Base-by-base conservation (phyloP, 805 yeast species). In the Candida silvicultrix region DNA sequence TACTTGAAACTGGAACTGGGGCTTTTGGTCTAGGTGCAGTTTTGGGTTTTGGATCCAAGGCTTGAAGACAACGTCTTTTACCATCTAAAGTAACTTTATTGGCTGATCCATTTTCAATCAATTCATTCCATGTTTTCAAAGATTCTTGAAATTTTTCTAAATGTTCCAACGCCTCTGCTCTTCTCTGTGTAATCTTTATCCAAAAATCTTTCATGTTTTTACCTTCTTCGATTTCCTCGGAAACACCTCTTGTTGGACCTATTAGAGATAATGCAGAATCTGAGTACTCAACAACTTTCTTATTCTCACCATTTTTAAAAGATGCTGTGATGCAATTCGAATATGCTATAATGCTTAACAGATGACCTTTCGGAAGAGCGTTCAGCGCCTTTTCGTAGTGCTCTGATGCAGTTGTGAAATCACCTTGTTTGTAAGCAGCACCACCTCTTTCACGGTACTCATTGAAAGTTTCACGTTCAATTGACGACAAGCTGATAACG, bases 151-250 rank as follows among this genome's bases (percentile, higher is more conserved):
- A 87, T 53, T 75, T 76, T 56, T 94, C 99, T 44, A 81, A 57
- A 62, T 80, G 80, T 64, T 94, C 99, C 37, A 81, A 71, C 2
- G 92, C 83, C 58, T 94, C 97, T 0, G 97, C 97, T 51, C 79
- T 78, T 49, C 84, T 79, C 2, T 77, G 66, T 42, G 80, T 62
- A 16, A 92, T 70, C 62, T 89, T 90, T 21, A 76, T 64, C 84
- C 89, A 88, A 63, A 94, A 80, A 16, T 79, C 81, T 58, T 77
- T 80, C 49, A 85, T 72, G 1, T 72, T 57, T 55, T 83, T 81
- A 6, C 75, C 81, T 8, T 61, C 61, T 47, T 77, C 82, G 39
- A 65, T 64, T 28, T 67, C 67, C 40, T 71, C 75, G 32, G 62
- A 68, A 3, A 70, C 64, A 1, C 69, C 67, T 46, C 66, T 66